Evolutionary conservation across 768 basidiomycete species (phyloP).

Genomic region (Sporobolomyces pararoseus): DNA sequence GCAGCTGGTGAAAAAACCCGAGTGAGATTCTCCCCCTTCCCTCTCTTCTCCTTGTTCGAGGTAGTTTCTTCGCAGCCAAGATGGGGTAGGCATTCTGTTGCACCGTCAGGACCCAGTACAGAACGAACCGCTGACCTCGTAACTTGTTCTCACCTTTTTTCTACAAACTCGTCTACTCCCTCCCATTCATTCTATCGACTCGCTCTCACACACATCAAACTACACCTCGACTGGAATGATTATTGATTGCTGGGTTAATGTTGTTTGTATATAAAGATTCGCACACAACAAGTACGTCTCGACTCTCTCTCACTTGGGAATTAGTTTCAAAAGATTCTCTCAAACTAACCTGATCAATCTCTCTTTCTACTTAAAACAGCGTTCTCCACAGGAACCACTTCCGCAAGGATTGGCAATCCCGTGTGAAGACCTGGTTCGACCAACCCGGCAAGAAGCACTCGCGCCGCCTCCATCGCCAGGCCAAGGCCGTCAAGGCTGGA

Average conservation of each 20-base stretch:
- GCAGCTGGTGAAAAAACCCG: neutral
- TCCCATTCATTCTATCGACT: neutral
- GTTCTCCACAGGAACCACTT: slow-evolving; percentile 91
- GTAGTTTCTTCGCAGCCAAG: slow-evolving; percentile 16
- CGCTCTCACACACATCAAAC: neutral
- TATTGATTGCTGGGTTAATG: neutral
- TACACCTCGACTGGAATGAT: too few species aligned
- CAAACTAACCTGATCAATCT: neutral
- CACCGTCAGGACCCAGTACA: neutral
- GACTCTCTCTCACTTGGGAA: neutral
- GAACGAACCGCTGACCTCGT: neutral
- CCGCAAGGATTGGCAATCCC: slow-evolving; percentile 94
- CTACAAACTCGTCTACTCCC: neutral
- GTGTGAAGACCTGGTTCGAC: slow-evolving; percentile 95
- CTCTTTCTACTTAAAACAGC: slow-evolving; percentile 60
- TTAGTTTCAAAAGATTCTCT: too few species aligned
- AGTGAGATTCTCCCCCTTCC: neutral
- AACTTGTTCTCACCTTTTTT: neutral
- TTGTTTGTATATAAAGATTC: slow-evolving; percentile 14
- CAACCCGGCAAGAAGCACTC: slow-evolving; percentile 97
- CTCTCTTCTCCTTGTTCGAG: slow-evolving; percentile 16
- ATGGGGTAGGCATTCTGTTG: slow-evolving; percentile 13
- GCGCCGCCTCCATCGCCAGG: slow-evolving; percentile 84
- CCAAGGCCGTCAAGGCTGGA: slow-evolving; percentile 83
- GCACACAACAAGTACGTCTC: slow-evolving; percentile 20